Evolutionary conservation across 768 basidiomycete genomes (phyloP), one percentile per base, ranked within the genome.

Genomic region (Tylopilus sp.): DNA sequence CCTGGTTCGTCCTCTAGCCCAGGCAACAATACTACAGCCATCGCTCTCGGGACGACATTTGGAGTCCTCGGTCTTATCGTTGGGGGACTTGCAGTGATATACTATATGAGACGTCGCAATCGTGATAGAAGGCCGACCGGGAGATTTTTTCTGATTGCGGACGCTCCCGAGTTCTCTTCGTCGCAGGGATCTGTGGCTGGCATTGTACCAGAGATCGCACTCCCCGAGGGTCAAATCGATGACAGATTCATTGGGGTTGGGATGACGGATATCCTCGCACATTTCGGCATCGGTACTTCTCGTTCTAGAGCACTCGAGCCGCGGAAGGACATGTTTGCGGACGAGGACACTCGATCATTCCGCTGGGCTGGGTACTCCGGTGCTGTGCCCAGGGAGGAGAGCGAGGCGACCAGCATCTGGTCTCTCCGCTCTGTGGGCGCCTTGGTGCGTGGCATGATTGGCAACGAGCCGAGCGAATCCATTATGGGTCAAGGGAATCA

Each of bases 291-390:
- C 52, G 49, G 34, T 22, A 66, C 49, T 46, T 46, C 43, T 50
- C 49, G 45, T 12, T 50, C 48, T 16, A 33, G 7, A 10, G n/a
- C 48, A 17, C 49, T 6, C 26, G 61, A 50, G 10, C 69, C 67
- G 49, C 76, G 88, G 28, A 76, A 78, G 28, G 87, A 91, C 63
- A 89, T 91, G 80, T 78, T 90, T 30, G 86, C 82, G 4, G 87
- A 92, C 50, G 89, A 90, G 67, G 89, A 90, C 60, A 74, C 77
- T 3, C 74, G 76, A 10, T 77, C 81, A 16, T 82, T 86, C 37
- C 60, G 60, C 13, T 42, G 50, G 56, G 49, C 34, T 34, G 55
- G 56, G 30, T 40, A 52, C 36, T 50, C 57, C 68, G 56, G 19
- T 11, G 26, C 42, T n/a, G 17, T 56, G 55, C 50, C 67, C 19